These are phyloP conservation scores for Calonectria pauciramosa DNA, from an alignment of 2,329 filamentous ascomycete genomes.

Conservation along the genomic window DNA sequence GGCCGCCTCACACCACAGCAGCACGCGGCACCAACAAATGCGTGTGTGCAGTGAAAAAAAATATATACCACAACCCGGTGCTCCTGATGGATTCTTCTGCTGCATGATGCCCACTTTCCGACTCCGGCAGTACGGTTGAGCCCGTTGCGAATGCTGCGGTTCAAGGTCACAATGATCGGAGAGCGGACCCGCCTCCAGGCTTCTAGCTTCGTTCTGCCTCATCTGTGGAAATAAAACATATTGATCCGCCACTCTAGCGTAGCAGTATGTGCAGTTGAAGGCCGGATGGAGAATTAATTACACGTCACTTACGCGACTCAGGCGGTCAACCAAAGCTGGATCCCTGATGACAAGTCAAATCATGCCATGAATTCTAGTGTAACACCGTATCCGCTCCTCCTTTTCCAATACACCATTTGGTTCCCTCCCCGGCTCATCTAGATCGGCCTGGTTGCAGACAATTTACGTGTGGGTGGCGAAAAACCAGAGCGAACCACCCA, in stretches of 20 bases:
- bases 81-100: background rate
- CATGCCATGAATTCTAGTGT: constrained; percentile 25
- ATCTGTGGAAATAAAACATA: background rate
- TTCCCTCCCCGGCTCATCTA: background rate
- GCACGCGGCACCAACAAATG: background rate
- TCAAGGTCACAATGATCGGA: constrained; percentile 6
- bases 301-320: constrained; percentile 39
- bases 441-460: constrained; percentile 16
- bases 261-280: constrained; percentile 1
- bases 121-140: background rate
- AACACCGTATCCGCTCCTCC: constrained; percentile 23
- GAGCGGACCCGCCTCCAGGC: background rate
- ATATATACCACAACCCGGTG: too few species aligned
- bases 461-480: constrained; percentile 2
- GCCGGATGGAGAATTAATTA: constrained; percentile 4
- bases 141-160: background rate
- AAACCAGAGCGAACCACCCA: background rate
- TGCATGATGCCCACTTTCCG: background rate
- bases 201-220: background rate
- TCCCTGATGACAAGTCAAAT: constrained; percentile 25
- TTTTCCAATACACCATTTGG: constrained; percentile 11
- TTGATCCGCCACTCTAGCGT: constrained; percentile 14
- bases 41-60: background rate
- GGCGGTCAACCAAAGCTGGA: constrained; percentile 24
- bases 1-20: background rate